A percentile compares a stretch with the other conserved stretches of the same genome.
phyloP scores from a whole-genome alignment of 225 moss, liverwort and hornwort species.

The Takakia lepidozioides region DNA sequence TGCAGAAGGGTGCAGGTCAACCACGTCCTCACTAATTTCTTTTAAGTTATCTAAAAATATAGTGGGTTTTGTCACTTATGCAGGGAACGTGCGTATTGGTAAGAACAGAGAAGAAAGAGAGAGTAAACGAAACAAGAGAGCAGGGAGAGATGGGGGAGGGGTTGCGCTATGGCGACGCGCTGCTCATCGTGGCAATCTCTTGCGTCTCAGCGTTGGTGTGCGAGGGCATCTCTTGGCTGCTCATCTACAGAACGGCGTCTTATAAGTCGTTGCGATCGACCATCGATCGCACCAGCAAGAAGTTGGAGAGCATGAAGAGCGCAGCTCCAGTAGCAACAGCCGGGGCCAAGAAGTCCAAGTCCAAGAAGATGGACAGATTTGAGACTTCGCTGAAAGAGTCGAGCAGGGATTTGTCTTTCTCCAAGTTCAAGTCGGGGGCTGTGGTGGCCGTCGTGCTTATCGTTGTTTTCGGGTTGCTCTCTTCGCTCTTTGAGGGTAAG shows the following conservation, averaged over 20 bases:
- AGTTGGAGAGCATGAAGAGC: conserved; percentile 90
- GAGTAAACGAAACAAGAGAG: too few relatives aligned
- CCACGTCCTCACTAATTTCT: too few relatives aligned
- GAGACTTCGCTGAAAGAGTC: conserved; percentile 89
- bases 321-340: conserved; percentile 25
- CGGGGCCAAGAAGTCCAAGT: conserved; percentile 57
- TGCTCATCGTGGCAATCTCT: conserved; percentile 82
- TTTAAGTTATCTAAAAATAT: too few relatives aligned
- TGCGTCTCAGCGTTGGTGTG: conserved; percentile 84
- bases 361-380: conserved; percentile 97
- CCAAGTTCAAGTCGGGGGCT: conserved; percentile 97
- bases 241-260: conserved; percentile 82
- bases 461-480: conserved; percentile 81
- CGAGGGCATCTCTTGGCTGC: conserved; percentile 94
- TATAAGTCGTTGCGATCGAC: conserved; percentile 90
- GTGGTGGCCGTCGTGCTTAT: conserved; percentile 96
- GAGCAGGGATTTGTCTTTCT: conserved; percentile 74
- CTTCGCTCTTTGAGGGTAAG: conserved; percentile 86
- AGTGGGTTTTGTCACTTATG: too few relatives aligned
- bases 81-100: too few relatives aligned
- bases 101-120: too few relatives aligned
- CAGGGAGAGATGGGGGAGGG: conserved; percentile 7
- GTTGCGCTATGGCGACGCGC: conserved; percentile 63
- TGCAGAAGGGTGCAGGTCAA: too few relatives aligned
- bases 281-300: conserved; percentile 90